Conservation (phyloP, 2,329 filamentous ascomycete species). For the Pseudonectria foliicola region DNA sequence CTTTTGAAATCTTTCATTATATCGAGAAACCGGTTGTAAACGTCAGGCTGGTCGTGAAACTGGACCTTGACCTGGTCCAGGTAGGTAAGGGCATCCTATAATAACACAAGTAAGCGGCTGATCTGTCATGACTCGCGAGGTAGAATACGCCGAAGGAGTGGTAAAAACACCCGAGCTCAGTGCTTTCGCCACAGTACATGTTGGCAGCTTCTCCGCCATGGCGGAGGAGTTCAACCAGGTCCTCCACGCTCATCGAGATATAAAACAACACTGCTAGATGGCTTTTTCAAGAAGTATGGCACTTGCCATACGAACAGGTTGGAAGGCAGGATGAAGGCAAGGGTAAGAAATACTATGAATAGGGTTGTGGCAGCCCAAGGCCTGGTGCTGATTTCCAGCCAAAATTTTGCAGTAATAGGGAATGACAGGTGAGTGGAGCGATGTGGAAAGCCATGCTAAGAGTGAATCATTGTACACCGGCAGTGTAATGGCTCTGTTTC, state of each 20-base stretch:
- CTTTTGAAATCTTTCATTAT: constrained; percentile 99
- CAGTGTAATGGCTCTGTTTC: too few relatives aligned
- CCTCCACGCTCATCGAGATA: constrained; percentile 7
- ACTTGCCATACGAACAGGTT: too few relatives aligned
- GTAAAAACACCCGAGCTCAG: constrained; percentile 15
- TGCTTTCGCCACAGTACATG: constrained; percentile 11
- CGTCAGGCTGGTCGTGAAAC: constrained; percentile 92
- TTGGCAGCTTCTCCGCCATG: constrained; percentile 16
- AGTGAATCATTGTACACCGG: too few relatives aligned
- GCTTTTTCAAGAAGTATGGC: constrained; percentile 7
- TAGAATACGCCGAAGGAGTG: constrained; percentile 18
- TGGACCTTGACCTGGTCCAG: constrained; percentile 98
- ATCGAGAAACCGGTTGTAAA: constrained; percentile 93
- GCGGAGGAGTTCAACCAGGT: constrained; percentile 17
- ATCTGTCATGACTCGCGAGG: neutral
- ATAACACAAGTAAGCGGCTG: constrained; percentile 6
- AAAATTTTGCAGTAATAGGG: too few relatives aligned
- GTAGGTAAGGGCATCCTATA: constrained; percentile 74
- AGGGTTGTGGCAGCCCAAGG: too few relatives aligned
- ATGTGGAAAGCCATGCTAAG: too few relatives aligned
- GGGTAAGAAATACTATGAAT: too few relatives aligned
- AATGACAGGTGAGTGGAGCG: too few relatives aligned
- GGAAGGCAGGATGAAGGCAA: too few relatives aligned
- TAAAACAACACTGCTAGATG: constrained; percentile 4
- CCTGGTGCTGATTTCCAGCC: too few relatives aligned